phyloP scores from a whole-genome alignment of 345 rosid species.

The Pistacia vera region DNA sequence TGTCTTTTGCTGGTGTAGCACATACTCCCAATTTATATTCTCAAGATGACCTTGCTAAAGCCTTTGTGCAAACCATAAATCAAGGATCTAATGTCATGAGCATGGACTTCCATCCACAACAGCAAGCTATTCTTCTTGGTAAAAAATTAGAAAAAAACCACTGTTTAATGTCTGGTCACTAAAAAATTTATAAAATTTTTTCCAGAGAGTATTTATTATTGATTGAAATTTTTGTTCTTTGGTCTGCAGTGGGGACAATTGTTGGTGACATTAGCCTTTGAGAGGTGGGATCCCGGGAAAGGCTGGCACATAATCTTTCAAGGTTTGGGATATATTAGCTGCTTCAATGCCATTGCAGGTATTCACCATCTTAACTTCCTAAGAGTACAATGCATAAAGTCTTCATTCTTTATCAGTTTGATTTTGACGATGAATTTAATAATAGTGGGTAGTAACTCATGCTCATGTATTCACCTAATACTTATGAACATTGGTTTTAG shows the following conservation, averaged over 20 bases:
- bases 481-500: not conserved
- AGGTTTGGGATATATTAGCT: too few species aligned
- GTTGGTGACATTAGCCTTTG: conserved; percentile 48
- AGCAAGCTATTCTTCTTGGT: too few species aligned
- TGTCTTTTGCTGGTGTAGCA: conserved; percentile 45
- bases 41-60: conserved; percentile 38
- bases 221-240: conserved; percentile 4
- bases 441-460: not conserved
- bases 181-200: not conserved
- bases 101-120: too few species aligned
- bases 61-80: conserved; percentile 30
- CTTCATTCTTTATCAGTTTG: not conserved
- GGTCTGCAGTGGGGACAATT: conserved; percentile 48
- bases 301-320: conserved; percentile 1
- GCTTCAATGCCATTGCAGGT: too few species aligned
- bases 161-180: not conserved
- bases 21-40: conserved; percentile 19
- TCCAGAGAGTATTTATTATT: not conserved
- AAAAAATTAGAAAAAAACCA: too few species aligned
- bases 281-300: conserved; percentile 46
- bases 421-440: conserved; percentile 1
- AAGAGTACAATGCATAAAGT: not conserved
- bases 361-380: not conserved
- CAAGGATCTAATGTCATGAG: conserved; percentile 42
- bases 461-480: not conserved